Evolutionary conservation across 2,329 filamentous ascomycete species (phyloP).

Genomic region (Sodiomyces alkalinus): DNA sequence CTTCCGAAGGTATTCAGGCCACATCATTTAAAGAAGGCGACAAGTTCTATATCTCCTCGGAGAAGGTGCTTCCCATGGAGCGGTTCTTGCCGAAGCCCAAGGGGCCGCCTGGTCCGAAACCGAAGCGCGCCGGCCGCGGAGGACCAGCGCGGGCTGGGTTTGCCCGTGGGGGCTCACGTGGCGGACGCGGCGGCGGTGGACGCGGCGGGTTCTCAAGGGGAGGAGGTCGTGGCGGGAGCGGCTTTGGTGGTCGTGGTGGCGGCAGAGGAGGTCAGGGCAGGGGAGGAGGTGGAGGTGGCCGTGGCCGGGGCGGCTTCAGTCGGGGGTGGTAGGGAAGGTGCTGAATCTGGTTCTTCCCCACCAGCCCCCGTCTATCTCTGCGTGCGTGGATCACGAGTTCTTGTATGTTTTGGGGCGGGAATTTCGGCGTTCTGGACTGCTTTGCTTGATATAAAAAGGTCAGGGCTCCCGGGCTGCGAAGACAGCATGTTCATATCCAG

Average conservation of each 20-base stretch:
- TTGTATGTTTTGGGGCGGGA: constrained; percentile 2
- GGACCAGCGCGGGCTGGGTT: constrained; percentile 20
- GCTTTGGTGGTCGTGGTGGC: constrained; percentile 9
- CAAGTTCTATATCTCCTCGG: constrained; percentile 90
- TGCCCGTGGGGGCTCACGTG: constrained; percentile 21
- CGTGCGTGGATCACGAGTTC: too few species aligned
- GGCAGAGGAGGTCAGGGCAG: constrained; percentile 8
- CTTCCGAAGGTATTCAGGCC: constrained; percentile 88
- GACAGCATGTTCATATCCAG: constrained; percentile 1
- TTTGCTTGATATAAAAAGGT: constrained; percentile 3
- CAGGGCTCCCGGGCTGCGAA: constrained; percentile 1
- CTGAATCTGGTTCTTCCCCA: too few species aligned
- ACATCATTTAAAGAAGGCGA: constrained; percentile 90
- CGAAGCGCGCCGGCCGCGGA: constrained; percentile 40
- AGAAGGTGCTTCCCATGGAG: constrained; percentile 90
- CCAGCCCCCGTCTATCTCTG: too few species aligned
- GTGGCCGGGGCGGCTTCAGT: not conserved
- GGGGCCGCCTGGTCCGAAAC: constrained; percentile 43
- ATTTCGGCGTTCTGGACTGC: constrained; percentile 1
- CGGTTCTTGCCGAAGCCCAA: constrained; percentile 96
- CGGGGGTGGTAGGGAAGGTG: not conserved
- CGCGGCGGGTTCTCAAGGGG: constrained; percentile 22
- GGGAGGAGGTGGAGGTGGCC: constrained; percentile 3
- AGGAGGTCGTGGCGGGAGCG: constrained; percentile 25
- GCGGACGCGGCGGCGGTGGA: constrained; percentile 16